Evolutionary conservation across 1,139 yeast species (phyloP).

Genomic region (Suhomyces wounanorum): DNA sequence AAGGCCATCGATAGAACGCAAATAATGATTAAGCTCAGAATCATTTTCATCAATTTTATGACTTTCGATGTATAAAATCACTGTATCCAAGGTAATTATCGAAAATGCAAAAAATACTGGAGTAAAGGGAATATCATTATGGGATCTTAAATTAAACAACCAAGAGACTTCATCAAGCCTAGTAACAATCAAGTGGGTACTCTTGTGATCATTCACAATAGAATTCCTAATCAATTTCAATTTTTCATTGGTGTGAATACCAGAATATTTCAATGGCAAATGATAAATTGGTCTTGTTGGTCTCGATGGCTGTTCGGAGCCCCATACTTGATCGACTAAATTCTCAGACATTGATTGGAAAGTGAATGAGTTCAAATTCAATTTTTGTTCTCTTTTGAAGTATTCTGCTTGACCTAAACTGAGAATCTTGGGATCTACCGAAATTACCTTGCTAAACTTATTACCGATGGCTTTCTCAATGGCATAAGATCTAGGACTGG

Average conservation of each 20-base stretch:
- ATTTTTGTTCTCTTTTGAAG: slow-evolving; percentile 28
- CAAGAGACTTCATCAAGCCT: slow-evolving; percentile 58
- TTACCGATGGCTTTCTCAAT: slow-evolving; percentile 36
- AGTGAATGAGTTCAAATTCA: slow-evolving; percentile 23
- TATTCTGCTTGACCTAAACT: slow-evolving; percentile 38
- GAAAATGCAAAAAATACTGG: slow-evolving; percentile 55
- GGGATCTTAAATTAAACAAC: slow-evolving; percentile 53
- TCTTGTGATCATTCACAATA: slow-evolving; percentile 21
- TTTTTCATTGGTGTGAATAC: slow-evolving; percentile 42
- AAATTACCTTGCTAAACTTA: slow-evolving; percentile 38
- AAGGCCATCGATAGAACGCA: slow-evolving; percentile 32
- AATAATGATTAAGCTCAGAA: slow-evolving; percentile 25
- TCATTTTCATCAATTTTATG: slow-evolving; percentile 30
- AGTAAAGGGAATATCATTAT: slow-evolving; percentile 45
- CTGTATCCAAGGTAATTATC: slow-evolving; percentile 32
- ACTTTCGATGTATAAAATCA: slow-evolving; percentile 41
- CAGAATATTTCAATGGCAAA: slow-evolving; percentile 44
- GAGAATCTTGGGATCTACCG: slow-evolving; percentile 43
- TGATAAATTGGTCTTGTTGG: slow-evolving; percentile 42
- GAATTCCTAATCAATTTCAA: slow-evolving; percentile 29
- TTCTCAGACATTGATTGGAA: slow-evolving; percentile 39
- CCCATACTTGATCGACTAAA: slow-evolving; percentile 47
- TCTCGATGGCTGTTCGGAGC: slow-evolving; percentile 39
- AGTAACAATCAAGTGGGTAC: slow-evolving; percentile 38
- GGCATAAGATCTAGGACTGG: slow-evolving; percentile 42